A percentile compares a stretch with the other conserved stretches of the same genome.
phyloP scores from a whole-genome alignment of 441 rosid species.

The Pelargonium cotyledonis region DNA sequence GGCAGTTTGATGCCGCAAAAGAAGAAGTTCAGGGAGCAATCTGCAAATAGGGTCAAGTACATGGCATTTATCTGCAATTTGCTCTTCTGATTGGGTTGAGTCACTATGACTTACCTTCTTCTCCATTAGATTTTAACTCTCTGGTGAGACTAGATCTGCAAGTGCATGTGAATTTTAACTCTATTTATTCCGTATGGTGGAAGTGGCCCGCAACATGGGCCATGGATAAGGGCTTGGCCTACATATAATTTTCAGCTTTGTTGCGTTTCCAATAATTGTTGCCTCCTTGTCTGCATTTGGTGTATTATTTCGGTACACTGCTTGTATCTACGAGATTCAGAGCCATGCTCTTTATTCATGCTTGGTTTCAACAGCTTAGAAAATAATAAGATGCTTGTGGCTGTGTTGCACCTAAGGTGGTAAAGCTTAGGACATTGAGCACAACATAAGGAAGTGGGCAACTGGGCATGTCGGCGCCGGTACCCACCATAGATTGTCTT shows the following conservation, averaged over 20 bases:
- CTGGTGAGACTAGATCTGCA: slow-evolving; percentile 6
- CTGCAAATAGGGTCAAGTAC: no score
- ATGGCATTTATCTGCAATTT: no score
- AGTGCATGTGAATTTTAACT: slow-evolving; percentile 17
- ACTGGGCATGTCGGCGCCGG: no score
- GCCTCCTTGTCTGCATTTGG: slow-evolving; percentile 5
- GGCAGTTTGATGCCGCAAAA: no score
- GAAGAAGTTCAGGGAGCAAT: no score
- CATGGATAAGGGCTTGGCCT: slow-evolving; percentile 15
- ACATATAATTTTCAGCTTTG: slow-evolving; percentile 9
- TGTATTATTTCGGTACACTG: background rate
- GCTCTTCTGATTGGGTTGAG: no score
- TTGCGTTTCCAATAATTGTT: slow-evolving; percentile 14
- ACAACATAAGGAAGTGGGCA: no score
- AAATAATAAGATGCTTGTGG: no score
- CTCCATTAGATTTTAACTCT: no score
- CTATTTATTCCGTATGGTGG: slow-evolving; percentile 13
- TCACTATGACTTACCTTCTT: no score
- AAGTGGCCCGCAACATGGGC: slow-evolving; percentile 22
- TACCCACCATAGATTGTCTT: no score
- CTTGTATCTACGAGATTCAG: background rate
- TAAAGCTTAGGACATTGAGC: background rate
- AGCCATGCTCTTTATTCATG: background rate
- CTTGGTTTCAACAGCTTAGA: no score
- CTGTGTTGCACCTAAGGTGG: background rate